Base-by-base conservation (phyloP, 2,329 filamentous ascomycete species). In the Monilinia vaccinii-corymbosi region DNA sequence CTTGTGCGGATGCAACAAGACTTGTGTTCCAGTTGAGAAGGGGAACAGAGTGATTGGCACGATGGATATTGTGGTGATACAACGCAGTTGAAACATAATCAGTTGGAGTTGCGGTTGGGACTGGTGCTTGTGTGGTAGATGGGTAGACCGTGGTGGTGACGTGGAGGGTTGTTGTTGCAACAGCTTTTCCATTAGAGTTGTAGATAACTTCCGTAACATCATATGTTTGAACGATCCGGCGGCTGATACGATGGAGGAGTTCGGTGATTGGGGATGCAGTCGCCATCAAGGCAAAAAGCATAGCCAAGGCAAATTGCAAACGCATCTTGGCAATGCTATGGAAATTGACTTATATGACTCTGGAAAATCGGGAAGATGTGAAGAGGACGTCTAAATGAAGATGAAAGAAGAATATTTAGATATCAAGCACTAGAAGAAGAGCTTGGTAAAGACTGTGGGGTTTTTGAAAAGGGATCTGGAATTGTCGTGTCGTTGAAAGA, bases 1-100 rank as follows among this genome's bases (percentile, higher is more conserved):
- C 57, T 14, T 60, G 21, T 32, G 57, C 57, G 49, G 57, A 60
- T 55, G 57, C 57, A 36, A 60, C 57, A 31, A 60, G 49, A 2
- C n/a, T 55, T 38, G 40, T 47, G 32, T 60, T 44, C 58, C 58
- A 60, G 16, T 42, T 45, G 2, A 60, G 45, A 7, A 49, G 28
- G 40, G 58, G 58, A 16, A 56, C 58, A n/a, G 58, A 60, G 25
- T 60, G 58, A 42, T 60, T 60, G 44, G 44, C 28, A n/a, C 58
- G 58, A 40, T 60, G 58, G 13, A 56, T 60, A 31, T 60, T 60
- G 45, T 60, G 58, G 51, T 60, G 57, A 38, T 60, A 55, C 49
- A 60, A 55, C 34, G 57, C 57, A 28, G 49, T 55, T 32, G 49
- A 55, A 46, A 60, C 49, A 53, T 60, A 60, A 25, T 60, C 49